Conservation (phyloP, 106 monocot species). For the Alisma plantagoaquatica region DNA sequence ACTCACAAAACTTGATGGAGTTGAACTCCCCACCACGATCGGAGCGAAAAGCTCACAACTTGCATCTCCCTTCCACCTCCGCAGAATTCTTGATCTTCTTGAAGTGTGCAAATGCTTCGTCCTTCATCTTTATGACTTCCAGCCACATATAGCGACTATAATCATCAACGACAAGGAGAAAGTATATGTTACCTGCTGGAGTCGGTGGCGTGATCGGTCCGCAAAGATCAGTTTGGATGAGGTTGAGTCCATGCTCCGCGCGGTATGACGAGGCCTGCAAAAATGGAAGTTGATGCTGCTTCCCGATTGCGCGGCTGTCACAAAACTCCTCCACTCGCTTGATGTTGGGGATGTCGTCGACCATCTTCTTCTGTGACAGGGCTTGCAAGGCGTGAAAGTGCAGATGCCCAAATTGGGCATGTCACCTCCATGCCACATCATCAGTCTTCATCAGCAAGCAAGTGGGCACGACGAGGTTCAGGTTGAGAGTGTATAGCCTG, state of each 20-base stretch:
- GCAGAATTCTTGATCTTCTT: constrained; percentile 11
- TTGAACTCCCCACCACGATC: too few relatives aligned
- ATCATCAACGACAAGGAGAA: constrained; percentile 13
- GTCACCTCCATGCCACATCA: not conserved
- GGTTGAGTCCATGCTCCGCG: not conserved
- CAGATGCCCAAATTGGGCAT: not conserved
- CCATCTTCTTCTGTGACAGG: not conserved
- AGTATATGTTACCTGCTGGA: not conserved
- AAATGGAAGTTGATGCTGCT: too few relatives aligned
- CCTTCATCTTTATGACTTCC: too few relatives aligned
- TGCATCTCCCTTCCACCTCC: too few relatives aligned
- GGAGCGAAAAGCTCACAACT: too few relatives aligned
- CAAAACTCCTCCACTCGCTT: not conserved
- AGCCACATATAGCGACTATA: too few relatives aligned
- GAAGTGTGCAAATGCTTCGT: not conserved
- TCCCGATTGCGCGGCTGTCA: too few relatives aligned
- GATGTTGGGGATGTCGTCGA: not conserved
- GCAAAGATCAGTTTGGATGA: constrained; percentile 20
- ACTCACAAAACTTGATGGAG: too few relatives aligned
- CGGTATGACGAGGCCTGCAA: not conserved
- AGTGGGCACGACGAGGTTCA: not conserved
- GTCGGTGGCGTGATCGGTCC: constrained; percentile 15
- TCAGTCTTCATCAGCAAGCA: not conserved
- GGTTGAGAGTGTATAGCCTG: not conserved
- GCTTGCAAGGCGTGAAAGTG: not conserved